Evolutionary conservation across 1,284 basidiomycete genomes (phyloP), one percentile per base, ranked within the genome.

Genomic region (Cystobasidium slooffiae): DNA sequence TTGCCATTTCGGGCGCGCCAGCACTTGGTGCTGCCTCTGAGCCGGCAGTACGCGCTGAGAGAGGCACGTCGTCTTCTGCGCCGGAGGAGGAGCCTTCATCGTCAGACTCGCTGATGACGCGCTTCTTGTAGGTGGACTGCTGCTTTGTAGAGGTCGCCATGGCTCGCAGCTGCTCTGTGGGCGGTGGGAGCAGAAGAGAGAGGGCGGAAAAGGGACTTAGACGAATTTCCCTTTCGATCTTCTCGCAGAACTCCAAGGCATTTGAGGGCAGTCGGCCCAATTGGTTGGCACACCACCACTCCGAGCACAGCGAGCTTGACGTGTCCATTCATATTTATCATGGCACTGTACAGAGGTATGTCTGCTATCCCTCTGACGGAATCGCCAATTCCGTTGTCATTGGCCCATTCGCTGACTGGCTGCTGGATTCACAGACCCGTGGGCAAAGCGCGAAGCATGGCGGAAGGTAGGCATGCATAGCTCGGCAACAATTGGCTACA

Each of bases 371-470:
- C 6, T 41, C 37, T 18, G 10, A 31, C 49, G 4, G 64, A 6
- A 18, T 16, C 39, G 24, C 49, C 3, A 9, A 24, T 1, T 31
- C 49, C 18, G 31, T 31, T 43, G 44, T 66, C 49, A 46, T 53
- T 37, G 44, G 64, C 64, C 24, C 18, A 18, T 20, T 53, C 12
- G 64, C 64, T 66, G 49, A 66, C 49, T 41, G 16, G 18, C 16
- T 53, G 49, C 53, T 22, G 18, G 43, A n/a, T 51, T 16, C 8
- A 22, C 66, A 78, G 94, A 97, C 82, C 93, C 94, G 68, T 97
- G 94, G 94, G 92, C 92, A 24, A 93, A 92, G 84, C 86, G 90
- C 76, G 94, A 97, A 81, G 92, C 93, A 67, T 97, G 94, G 94
- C 87, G 94, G 80, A 94, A 90, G 75, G 80, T 81, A 39, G 37